Evolutionary conservation across 176 grass and related monocot genomes (phyloP), one percentile per base, ranked within the genome.

Genomic region (Microstegium vimineum): DNA sequence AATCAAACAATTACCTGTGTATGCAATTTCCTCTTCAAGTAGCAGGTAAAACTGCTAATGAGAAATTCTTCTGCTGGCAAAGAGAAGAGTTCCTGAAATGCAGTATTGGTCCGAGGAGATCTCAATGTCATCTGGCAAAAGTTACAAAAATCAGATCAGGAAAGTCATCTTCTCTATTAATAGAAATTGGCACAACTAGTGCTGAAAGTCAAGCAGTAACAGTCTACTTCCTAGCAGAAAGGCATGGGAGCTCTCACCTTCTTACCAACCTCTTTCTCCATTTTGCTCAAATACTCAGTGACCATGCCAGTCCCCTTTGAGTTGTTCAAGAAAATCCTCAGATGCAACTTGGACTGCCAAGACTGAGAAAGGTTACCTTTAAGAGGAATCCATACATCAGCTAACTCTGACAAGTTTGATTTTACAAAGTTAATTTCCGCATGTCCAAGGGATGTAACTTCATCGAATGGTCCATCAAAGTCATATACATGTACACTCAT

Each of bases 261-360:
- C 85, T 95, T 94, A 37, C 93, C 96, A 82, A 98, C 91, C 77
- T 98, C 92, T 87, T 98, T 98, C 87, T 98, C 96, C 92, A 98
- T 86, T 84, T 91, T 94, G 51, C 85, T 93, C 70, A 98, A 54
- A 84, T 93, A 95, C 22, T 98, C 87, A 9, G 72, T 81, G 34
- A 95, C 81, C 87, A 93, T 79, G 70, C 86, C 87, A 35, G 79
- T 90, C 11, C 95, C 90, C 74, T 86, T 91, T 52, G 92, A 93
- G 71, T 98, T 98, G 73, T 87, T 95, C 76, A 98, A 78, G 76
- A 98, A 93, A 62, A 98, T 93, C 83, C 96, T 95, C 36, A 98
- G 77, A 71, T 86, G 92, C 59, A 98, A 77, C 36, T 95, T 95
- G 52, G 93, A 98, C 63, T 93, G 90, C 66, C 93, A 91, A 83